A percentile compares a stretch with the other conserved stretches of the same genome.
Evolutionary conservation across 1,284 basidiomycete species (phyloP).

Genomic region (Chiua sp.): DNA sequence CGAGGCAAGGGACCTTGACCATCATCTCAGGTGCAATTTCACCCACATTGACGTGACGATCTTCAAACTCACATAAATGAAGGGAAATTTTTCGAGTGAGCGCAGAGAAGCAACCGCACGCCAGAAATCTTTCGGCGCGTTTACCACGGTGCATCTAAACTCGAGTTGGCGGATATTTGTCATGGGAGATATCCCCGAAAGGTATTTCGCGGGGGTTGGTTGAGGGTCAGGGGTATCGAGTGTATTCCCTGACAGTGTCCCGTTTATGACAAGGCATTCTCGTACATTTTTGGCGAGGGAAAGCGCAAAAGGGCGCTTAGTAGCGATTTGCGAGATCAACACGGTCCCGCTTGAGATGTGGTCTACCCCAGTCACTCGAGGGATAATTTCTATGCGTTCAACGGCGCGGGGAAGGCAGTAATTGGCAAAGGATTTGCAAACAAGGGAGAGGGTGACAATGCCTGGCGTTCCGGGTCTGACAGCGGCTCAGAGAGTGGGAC

Average conservation of each 20-base stretch:
- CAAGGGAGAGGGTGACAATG: slow-evolving; percentile 35
- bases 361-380: not conserved
- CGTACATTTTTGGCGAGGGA: slow-evolving; percentile 19
- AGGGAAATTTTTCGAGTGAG: no score
- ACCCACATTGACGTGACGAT: no score
- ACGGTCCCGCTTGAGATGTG: no score
- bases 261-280: not conserved
- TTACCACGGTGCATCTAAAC: not conserved
- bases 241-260: no score
- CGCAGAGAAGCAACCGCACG: no score
- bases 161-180: not conserved
- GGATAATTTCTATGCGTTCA: slow-evolving; percentile 34
- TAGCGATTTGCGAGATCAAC: slow-evolving; percentile 16
- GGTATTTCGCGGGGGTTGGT: no score
- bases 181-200: no score
- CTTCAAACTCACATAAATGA: no score
- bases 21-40: no score
- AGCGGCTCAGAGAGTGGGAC: not conserved
- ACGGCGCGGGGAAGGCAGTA: slow-evolving; percentile 43
- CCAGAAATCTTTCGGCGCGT: no score
- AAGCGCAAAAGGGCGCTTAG: slow-evolving; percentile 19
- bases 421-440: slow-evolving; percentile 50
- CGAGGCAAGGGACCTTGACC: no score
- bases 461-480: slow-evolving; percentile 13
- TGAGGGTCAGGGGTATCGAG: no score